Evolutionary conservation across 208 protist species (phyloP), one percentile per base, ranked within the genome.

Genomic region (Porcisia hertigi): DNA sequence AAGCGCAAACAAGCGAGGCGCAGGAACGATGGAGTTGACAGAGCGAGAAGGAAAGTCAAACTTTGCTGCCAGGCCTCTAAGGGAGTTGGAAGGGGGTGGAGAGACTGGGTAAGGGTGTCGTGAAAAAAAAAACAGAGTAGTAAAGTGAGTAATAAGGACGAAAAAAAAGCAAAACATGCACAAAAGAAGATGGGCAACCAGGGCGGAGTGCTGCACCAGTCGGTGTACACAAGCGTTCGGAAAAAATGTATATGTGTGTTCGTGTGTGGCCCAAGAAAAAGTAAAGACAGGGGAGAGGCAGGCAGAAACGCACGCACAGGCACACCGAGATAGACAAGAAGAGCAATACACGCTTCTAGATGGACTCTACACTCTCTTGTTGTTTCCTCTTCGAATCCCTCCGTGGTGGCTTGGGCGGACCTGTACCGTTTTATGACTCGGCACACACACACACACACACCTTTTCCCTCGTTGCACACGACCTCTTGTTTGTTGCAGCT

Each of bases 261-360:
- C 5, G 58, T 63, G 12, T n/a, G 9, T 8, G 18, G 60, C 30
- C 18, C n/a, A 39, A 12, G 8, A 65, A 65, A 23, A 43, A 23
- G 25, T 53, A 6, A 47, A 52, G 11, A 39, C 18, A 39, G 53
- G 3, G 7, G 1, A 52, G 8, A 65, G 18, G 18, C 12, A 66
- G 39, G 52, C n/a, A 57, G 41, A 75, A 43, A 65, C 9, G 47
- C 54, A 63, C 34, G 57, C 69, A 62, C 53, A 62, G 23, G 47
- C 34, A 67, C 12, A 67, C 18, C 9, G 23, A 12, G 41, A 39
- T 18, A 7, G 12, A 54, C 5, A 71, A 58, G 25, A 71, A 23
- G 25, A 75, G 25, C 25, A 23, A n/a, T 53, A 49, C 11, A 20
- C 20, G 18, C 23, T 12, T 41, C n/a, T 52, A 52, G 47, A 14